Evolutionary conservation across 805 yeast genomes (phyloP), one percentile per base, ranked within the genome.

Genomic region (Nadsonia fulvescens): DNA sequence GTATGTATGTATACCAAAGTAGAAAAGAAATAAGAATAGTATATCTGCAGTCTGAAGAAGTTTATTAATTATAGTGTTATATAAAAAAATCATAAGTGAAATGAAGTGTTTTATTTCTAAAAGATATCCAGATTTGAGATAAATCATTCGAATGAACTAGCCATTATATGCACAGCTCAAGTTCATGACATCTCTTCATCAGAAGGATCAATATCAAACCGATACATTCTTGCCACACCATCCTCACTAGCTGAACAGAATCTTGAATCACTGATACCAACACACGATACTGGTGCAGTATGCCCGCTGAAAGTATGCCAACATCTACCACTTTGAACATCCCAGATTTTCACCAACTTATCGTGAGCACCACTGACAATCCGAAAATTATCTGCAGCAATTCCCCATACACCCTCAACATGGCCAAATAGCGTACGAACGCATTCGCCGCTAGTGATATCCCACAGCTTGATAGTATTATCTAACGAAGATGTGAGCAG

Each of bases 351-450:
- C 34, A 78, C 78, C 18, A 70, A 58, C 35, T 81, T 65, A 54
- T 89, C 98, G 44, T 89, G 95, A 1, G 94, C 83, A 2, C 96
- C 96, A 40, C 89, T 72, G 7, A 86, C 77, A 23, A 89, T 77
- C 37, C 98, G 64, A 59, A 89, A 89, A 20, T 83, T 82, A 54
- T 89, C 96, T 1, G 95, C 93, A 10, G 89, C 81, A 30, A 89
- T 75, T 22, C 86, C 81, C 95, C 96, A 86, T 11, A 89, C 93
- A 12, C 98, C 98, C 51, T 89, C 96, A 29, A 86, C 81, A 46
- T 89, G 98, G 3, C 98, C 98, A 54, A 86, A 89, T 49, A 89
- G 86, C 0, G 98, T 89, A 31, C 94, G 61, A 7, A 82, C 66
- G 44, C 96, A 86, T 47, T 70, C 67, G 3, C 95, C 94, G 1